phyloP scores from a whole-genome alignment of 257 asterid genomes.

The Solanum bulbocastanum region DNA sequence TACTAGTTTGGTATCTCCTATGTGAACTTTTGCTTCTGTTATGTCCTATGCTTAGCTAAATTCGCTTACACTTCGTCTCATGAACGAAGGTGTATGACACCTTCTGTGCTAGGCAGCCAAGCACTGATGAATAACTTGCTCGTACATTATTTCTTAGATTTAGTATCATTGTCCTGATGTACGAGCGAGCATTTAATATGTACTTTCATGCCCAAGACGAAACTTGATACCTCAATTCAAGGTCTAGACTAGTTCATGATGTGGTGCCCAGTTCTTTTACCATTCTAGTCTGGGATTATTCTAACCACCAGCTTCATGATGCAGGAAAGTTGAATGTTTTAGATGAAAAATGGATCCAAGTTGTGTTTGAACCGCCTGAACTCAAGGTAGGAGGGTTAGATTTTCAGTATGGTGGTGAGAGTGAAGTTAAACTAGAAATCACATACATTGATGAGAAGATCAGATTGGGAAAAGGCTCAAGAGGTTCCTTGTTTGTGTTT shows the following conservation, averaged over 20 bases:
- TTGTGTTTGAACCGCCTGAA: constrained; percentile 70
- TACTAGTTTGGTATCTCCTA: background rate
- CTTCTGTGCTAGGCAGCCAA: background rate
- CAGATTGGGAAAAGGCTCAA: constrained; percentile 81
- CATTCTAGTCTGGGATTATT: background rate
- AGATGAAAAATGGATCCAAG: constrained; percentile 86
- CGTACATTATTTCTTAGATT: background rate
- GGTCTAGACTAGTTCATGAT: background rate
- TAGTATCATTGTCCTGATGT: background rate
- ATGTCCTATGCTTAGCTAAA: background rate
- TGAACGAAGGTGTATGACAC: too few species aligned
- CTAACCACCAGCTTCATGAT: background rate
- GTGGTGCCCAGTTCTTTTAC: background rate
- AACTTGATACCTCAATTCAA: background rate
- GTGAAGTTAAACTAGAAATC: constrained; percentile 85
- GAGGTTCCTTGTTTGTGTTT: constrained; percentile 80
- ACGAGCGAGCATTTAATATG: background rate
- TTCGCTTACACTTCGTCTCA: too few species aligned
- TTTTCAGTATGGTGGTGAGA: constrained; percentile 72
- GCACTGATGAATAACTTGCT: background rate
- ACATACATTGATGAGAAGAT: constrained; percentile 75
- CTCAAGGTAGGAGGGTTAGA: constrained; percentile 63
- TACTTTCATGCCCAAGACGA: background rate
- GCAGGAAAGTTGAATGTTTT: constrained; percentile 65
- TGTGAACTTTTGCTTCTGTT: background rate